These are phyloP conservation scores for Podaxis rugospora DNA, from an alignment of 768 basidiomycete species.

Conservation along the genomic window DNA sequence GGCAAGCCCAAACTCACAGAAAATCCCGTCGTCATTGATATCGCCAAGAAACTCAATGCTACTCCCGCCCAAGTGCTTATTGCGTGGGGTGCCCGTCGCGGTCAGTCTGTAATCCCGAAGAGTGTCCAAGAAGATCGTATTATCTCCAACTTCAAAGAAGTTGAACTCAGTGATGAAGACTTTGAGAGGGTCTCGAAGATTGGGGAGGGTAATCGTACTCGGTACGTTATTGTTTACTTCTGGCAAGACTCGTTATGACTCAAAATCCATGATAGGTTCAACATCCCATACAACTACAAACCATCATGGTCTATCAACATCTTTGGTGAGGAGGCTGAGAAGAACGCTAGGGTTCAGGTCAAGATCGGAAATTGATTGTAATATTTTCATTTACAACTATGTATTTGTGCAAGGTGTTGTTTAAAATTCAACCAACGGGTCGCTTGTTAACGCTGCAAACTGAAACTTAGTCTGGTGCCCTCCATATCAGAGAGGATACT, in stretches of 20 bases:
- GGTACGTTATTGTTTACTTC: conserved; percentile 22
- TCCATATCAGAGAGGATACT: too few species aligned
- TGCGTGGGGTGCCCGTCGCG: conserved; percentile 74
- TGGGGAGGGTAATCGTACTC: conserved; percentile 41
- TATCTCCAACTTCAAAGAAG: conserved; percentile 73
- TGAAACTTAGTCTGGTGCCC: too few species aligned
- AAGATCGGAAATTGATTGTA: conserved; percentile 21
- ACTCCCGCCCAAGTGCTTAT: conserved; percentile 80
- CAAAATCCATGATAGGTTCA: conserved; percentile 37
- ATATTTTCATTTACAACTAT: not conserved
- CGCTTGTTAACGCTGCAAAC: too few species aligned
- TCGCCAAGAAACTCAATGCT: conserved; percentile 59
- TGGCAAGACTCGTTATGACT: not conserved
- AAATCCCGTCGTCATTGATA: conserved; percentile 50
- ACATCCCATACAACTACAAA: conserved; percentile 51
- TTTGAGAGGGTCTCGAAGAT: conserved; percentile 54
- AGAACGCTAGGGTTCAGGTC: conserved; percentile 28
- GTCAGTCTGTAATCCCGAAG: conserved; percentile 84
- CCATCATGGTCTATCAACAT: conserved; percentile 70
- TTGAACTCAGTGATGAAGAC: conserved; percentile 62
- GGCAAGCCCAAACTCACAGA: conserved; percentile 68
- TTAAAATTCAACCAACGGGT: not conserved
- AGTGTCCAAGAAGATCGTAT: conserved; percentile 70
- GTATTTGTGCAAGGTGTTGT: not conserved
- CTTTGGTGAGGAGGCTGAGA: conserved; percentile 62